Evolutionary conservation across 1,284 basidiomycete species (phyloP).

Genomic region (Vanrija sp.): DNA sequence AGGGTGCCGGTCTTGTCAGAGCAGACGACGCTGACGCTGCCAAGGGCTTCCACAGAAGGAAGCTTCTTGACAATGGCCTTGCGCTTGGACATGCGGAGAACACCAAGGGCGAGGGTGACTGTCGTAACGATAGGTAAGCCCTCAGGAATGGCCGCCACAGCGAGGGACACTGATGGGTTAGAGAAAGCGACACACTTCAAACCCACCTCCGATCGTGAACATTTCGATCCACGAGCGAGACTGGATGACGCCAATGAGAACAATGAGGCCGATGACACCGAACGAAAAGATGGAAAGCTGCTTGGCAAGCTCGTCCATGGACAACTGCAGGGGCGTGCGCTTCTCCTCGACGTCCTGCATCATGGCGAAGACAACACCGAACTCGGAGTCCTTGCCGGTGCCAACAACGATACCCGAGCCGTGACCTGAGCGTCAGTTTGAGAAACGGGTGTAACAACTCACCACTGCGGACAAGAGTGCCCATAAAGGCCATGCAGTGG

Average conservation of each 20-base stretch:
- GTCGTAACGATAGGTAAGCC: constrained; percentile 96
- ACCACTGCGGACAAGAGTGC: constrained; percentile 90
- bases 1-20: constrained; percentile 98
- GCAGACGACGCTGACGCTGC: constrained; percentile 91
- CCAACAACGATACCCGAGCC: constrained; percentile 86
- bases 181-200: constrained; percentile 35
- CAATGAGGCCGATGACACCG: constrained; percentile 87
- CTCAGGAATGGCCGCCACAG: constrained; percentile 95
- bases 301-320: constrained; percentile 95
- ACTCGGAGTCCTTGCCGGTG: constrained; percentile 85
- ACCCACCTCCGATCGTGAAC: constrained; percentile 80
- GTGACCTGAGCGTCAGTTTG: constrained; percentile 56
- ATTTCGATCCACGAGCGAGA: constrained; percentile 90
- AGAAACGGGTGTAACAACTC: constrained; percentile 32
- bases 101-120: constrained; percentile 91
- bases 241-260: constrained; percentile 83
- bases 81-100: constrained; percentile 85
- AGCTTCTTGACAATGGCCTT: constrained; percentile 97
- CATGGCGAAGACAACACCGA: constrained; percentile 95
- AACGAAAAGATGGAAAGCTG: constrained; percentile 87
- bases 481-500: constrained; percentile 91
- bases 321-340: constrained; percentile 86
- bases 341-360: constrained; percentile 96
- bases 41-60: constrained; percentile 89
- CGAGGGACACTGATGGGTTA: constrained; percentile 66